phyloP scores from a whole-genome alignment of 371 early-diverging fungal species.

The Mortierella sp. region DNA sequence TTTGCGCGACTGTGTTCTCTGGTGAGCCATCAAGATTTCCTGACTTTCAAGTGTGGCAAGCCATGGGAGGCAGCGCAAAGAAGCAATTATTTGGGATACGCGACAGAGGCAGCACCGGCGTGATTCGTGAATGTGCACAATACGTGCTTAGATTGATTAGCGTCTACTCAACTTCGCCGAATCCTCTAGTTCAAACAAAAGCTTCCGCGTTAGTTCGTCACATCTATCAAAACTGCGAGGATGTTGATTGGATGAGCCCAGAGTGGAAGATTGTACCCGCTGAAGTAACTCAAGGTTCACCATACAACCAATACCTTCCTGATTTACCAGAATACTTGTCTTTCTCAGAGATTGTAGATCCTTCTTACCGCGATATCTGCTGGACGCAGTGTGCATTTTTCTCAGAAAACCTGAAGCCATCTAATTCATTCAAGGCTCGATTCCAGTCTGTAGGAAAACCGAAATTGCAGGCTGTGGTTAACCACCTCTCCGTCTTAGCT shows the following conservation, averaged over 20 bases:
- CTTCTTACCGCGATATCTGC: not conserved
- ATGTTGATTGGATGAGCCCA: slow-evolving; percentile 18
- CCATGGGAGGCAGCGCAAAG: not conserved
- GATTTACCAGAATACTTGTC: slow-evolving; percentile 11
- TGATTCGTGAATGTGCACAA: slow-evolving; percentile 22
- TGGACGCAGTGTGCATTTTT: slow-evolving; percentile 41
- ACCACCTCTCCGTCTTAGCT: slow-evolving; percentile 17
- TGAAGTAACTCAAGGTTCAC: not conserved
- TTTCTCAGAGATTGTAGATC: slow-evolving; percentile 5
- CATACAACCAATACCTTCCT: slow-evolving; percentile 2
- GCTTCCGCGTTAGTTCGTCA: slow-evolving; percentile 3
- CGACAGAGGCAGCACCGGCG: not conserved
- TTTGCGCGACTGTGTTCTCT: not conserved
- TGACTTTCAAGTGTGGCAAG: not conserved
- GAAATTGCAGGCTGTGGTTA: not conserved
- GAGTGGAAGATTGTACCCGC: slow-evolving; percentile 35
- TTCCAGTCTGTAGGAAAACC: not conserved
- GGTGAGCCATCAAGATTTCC: not conserved
- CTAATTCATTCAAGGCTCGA: not conserved
- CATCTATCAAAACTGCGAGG: slow-evolving; percentile 7
- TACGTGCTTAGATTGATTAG: slow-evolving; percentile 5
- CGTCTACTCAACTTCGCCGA: not conserved
- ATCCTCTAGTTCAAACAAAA: not conserved
- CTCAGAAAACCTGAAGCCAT: slow-evolving; percentile 21
- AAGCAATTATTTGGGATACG: not conserved